These are phyloP conservation scores for Saturnispora besseyi DNA, from an alignment of 805 yeast species.

Conservation along the genomic window DNA sequence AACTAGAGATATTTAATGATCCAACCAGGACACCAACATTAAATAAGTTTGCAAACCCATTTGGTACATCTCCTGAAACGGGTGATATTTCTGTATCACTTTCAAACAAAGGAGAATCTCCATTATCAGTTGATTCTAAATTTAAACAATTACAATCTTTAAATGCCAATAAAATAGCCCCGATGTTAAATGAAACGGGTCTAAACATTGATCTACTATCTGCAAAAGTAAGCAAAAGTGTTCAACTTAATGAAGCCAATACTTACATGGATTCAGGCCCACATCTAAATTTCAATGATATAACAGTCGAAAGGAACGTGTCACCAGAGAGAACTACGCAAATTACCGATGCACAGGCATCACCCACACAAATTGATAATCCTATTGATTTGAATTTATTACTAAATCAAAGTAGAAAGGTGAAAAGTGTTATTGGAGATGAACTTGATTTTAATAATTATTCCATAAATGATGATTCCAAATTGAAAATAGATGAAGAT, in stretches of 20 bases:
- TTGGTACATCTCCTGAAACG: conserved; percentile 24
- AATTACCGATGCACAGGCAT: conserved; percentile 4
- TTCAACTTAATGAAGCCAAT: neutral
- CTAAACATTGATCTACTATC: neutral
- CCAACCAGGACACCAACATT: conserved; percentile 21
- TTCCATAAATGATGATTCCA: conserved; percentile 1
- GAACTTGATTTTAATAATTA: conserved; percentile 8
- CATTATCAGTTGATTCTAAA: conserved; percentile 1
- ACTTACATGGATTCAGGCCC: neutral
- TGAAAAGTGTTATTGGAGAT: conserved; percentile 2
- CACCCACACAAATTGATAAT: conserved; percentile 8
- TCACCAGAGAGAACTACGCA: neutral
- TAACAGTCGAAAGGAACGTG: neutral
- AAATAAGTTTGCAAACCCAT: conserved; percentile 30
- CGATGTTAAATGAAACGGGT: neutral
- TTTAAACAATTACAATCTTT: conserved; percentile 1
- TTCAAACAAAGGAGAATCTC: neutral
- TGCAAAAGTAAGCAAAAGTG: neutral
- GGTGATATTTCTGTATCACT: neutral
- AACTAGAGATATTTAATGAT: conserved; percentile 1
- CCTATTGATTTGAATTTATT: neutral
- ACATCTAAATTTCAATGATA: neutral
- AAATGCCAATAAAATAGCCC: neutral
- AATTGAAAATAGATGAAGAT: neutral
- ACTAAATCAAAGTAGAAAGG: neutral